Percentiles rank a stretch among this genome's conserved stretches.
phyloP scores from a whole-genome alignment of 306 rosid genomes.

The Quercus dentata region DNA sequence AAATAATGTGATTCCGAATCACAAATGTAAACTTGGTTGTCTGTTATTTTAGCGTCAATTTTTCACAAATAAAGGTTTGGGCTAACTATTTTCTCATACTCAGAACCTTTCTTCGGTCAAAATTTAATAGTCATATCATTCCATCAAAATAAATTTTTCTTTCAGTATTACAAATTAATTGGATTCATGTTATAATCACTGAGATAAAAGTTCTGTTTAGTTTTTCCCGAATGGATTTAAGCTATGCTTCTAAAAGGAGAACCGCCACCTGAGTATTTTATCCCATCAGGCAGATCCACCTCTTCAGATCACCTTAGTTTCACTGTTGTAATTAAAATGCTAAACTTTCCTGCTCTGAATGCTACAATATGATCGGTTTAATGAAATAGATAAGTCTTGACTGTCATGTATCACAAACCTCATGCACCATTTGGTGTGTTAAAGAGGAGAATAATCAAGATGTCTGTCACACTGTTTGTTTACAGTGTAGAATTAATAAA shows the following conservation, averaged over 20 bases:
- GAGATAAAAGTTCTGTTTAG: not conserved
- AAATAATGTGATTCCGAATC: conserved; percentile 13
- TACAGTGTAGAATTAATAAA: not conserved
- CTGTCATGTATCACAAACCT: not conserved
- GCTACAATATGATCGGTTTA: not conserved
- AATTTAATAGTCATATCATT: not conserved
- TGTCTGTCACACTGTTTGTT: not conserved
- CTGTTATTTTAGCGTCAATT: not conserved
- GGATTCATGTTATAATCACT: not conserved
- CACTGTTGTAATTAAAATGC: not conserved
- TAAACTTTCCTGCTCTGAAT: not conserved
- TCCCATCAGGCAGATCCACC: not conserved
- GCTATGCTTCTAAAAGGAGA: not conserved
- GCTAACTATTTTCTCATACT: not conserved
- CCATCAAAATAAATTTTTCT: not conserved
- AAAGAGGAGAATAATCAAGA: not conserved
- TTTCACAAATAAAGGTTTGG: not conserved
- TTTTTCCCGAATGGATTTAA: not conserved
- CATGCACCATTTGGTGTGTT: not conserved
- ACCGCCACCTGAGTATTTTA: not conserved
- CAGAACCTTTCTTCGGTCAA: not conserved
- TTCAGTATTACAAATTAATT: not conserved
- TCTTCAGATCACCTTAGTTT: not conserved
- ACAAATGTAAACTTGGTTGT: not conserved
- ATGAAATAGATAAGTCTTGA: not conserved